Base-by-base conservation (phyloP, 108 stramenopile species). In the Skeletonema marinoi region DNA sequence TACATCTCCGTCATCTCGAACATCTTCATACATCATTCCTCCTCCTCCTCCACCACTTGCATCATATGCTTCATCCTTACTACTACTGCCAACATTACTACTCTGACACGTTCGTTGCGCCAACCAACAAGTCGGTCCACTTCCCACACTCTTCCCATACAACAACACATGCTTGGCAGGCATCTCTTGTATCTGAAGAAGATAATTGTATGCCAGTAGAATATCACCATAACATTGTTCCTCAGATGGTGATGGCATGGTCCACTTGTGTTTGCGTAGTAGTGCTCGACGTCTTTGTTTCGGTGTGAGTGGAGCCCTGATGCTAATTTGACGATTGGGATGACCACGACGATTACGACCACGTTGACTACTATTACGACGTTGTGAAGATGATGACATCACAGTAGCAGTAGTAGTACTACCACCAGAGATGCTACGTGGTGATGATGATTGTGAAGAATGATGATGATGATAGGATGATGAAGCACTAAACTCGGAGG, bases 71-170 rank as follows among this genome's bases (percentile, higher is more conserved):
- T 1, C 50, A 51, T 25, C 25, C 25, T 25, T 25, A 25, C 25
- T 25, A 25, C 25, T 25, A 25, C 25, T 25, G 25, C 19, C 54
- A 56, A 4, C 48, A 64, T 0, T 13, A 39, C 65, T 54, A 58
- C 66, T 30, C 16, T 31, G 16, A 65, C 68, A 79, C 32, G 81
- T 21, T 25, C 72, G 68, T 62, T 81, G 73, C 11, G 94, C 90
- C 51, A 95, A 72, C 75, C 92, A 91, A 61, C 89, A 89, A 2
- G 90, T 87, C 2, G 95, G 95, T 2, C 95, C 95, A 58, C 78
- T 80, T 0, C 86, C 88, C 1, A 89, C 74, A 38, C 74, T 75
- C 65, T 89, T 80, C 29, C 89, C 90, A 63, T 92, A 95, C 56
- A 97, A 66, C 17, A 97, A 61, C 58, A 97, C 90, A 31, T 82